Evolutionary conservation across 345 rosid species (phyloP).

Genomic region (Acer saccharum): DNA sequence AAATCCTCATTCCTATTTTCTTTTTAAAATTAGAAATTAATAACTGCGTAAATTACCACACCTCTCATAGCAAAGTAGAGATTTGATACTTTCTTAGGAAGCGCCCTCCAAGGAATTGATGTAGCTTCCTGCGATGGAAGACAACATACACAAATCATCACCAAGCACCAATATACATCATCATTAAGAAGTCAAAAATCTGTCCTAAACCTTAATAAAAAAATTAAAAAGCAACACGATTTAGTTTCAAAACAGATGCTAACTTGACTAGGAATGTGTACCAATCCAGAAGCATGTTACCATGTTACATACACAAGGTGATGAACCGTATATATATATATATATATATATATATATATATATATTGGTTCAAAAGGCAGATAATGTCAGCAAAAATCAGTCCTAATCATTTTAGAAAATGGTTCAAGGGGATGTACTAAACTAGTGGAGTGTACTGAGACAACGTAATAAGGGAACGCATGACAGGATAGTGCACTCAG

Average conservation of each 20-base stretch:
- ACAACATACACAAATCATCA: not conserved
- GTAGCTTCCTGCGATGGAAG: slow-evolving; percentile 64
- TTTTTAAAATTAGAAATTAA: not conserved
- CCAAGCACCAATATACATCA: not conserved
- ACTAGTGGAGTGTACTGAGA: no score
- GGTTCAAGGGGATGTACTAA: no score
- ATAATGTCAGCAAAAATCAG: not conserved
- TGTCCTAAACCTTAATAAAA: not conserved
- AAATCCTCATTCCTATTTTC: not conserved
- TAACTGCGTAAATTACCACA: slow-evolving; percentile 21
- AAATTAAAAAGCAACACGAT: not conserved
- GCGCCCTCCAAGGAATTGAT: slow-evolving; percentile 72
- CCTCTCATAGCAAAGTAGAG: slow-evolving; percentile 94
- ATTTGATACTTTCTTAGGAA: slow-evolving; percentile 71
- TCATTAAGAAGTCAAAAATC: not conserved
- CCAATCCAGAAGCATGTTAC: slow-evolving; percentile 9
- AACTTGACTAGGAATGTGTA: not conserved
- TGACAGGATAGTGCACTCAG: not conserved
- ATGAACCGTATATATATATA: no score
- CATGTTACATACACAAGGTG: not conserved
- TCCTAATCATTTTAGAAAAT: not conserved
- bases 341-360: no score
- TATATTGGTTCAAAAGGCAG: not conserved
- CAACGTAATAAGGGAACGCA: no score
- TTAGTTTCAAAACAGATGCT: not conserved